Percentiles rank a stretch among this genome's conserved stretches.
These are phyloP conservation scores for Komagataella phaffii DNA, from an alignment of 805 yeast genomes.

Conservation along the genomic window DNA sequence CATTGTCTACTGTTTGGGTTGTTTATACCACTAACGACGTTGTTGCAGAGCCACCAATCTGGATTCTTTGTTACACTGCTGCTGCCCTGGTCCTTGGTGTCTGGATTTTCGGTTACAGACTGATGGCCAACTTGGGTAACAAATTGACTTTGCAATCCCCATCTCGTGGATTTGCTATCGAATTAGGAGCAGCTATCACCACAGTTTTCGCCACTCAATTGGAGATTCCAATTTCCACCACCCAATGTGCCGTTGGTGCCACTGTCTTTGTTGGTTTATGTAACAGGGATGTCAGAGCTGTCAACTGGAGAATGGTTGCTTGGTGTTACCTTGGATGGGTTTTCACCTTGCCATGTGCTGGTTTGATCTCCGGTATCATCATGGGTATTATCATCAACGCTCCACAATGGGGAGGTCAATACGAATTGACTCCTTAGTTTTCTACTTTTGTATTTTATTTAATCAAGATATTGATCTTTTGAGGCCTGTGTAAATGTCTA, in stretches of 20 bases:
- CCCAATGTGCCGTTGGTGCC: constrained; percentile 71
- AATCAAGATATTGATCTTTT: neutral
- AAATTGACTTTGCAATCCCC: constrained; percentile 67
- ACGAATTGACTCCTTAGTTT: constrained; percentile 5
- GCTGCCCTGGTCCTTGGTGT: constrained; percentile 52
- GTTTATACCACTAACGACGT: constrained; percentile 43
- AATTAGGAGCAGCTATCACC: constrained; percentile 67
- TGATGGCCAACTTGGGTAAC: constrained; percentile 63
- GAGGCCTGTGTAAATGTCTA: neutral
- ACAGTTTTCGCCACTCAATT: constrained; percentile 65
- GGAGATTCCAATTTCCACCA: constrained; percentile 61
- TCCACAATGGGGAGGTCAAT: constrained; percentile 30
- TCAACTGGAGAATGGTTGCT: constrained; percentile 65
- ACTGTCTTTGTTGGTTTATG: constrained; percentile 66
- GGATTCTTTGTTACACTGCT: constrained; percentile 62
- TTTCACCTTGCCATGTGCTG: constrained; percentile 62
- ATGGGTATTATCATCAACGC: constrained; percentile 55
- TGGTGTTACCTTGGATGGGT: constrained; percentile 69
- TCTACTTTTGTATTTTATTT: neutral
- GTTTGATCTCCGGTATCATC: constrained; percentile 53
- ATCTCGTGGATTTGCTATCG: constrained; percentile 64
- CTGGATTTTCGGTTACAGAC: constrained; percentile 58
- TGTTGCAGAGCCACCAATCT: constrained; percentile 45
- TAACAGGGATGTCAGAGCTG: constrained; percentile 46
- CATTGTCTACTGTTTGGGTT: constrained; percentile 50